Conservation (phyloP, 371 early-diverging fungal species). For the Mucor sp. region DNA sequence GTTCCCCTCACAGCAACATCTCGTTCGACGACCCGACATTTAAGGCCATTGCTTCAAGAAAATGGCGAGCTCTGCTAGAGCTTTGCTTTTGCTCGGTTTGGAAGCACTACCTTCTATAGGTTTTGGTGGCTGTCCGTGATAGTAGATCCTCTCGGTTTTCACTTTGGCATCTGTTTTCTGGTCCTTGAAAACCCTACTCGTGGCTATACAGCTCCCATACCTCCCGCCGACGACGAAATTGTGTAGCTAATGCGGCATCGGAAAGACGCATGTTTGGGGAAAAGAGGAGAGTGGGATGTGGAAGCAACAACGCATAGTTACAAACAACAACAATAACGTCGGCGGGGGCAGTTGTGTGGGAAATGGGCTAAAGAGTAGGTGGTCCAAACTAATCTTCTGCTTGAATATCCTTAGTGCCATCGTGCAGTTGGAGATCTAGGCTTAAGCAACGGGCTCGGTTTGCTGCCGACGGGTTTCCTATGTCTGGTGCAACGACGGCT, state of each 20-base stretch:
- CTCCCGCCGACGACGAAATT: neutral
- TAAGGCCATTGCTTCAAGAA: neutral
- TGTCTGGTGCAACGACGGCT: neutral
- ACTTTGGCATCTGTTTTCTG: neutral
- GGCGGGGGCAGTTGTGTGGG: neutral
- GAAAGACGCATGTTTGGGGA: neutral
- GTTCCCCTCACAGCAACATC: neutral
- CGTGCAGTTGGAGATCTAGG: neutral
- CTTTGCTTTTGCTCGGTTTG: neutral
- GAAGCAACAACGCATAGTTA: neutral
- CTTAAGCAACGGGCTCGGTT: neutral
- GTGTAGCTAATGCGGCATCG: neutral
- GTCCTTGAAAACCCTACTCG: neutral
- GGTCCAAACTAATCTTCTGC: constrained; percentile 8
- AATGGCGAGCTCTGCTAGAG: neutral
- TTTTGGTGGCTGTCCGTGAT: neutral
- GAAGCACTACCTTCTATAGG: neutral
- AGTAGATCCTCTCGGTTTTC: neutral
- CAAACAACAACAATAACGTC: constrained; percentile 7
- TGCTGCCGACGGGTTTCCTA: neutral
- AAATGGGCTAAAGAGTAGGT: neutral
- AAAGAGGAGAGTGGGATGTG: neutral
- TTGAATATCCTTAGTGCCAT: neutral
- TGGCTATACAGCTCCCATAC: neutral
- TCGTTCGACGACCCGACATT: neutral